Evolutionary conservation across 306 rosid genomes (phyloP), one percentile per base, ranked within the genome.

Genomic region (Trichosanthes truncata): DNA sequence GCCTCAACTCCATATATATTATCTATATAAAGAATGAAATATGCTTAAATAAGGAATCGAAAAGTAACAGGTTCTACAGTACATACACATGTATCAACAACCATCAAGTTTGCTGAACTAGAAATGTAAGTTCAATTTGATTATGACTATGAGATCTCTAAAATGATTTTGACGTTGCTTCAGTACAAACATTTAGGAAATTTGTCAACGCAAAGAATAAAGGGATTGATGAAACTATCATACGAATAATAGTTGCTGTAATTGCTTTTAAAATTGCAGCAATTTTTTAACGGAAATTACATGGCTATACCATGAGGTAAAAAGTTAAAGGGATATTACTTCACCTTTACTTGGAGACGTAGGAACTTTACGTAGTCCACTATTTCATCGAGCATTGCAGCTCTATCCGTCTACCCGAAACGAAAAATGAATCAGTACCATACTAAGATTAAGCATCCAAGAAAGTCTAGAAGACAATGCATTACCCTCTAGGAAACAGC

Each of bases 351-450:
- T 88, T 94, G 98, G 81, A 94, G 98, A 84, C 92, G 93, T 71
- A 94, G 88, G 87, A 94, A 94, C 93, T 94, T 94, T 83, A 94
- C 98, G 61, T 94, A 94, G 87, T 94, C 98, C 84, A 92, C 95
- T 62, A 94, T 94, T 83, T 94, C 98, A 74, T 94, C 98, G 9
- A 94, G 93, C 98, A 94, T 94, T 43, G 94, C 98, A 83, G 98
- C 98, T 88, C 94, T 89, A 84, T 94, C 97, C 17, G 96, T 89
- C 98, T 94, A 87, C 82, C 65, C 43, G 51, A 85, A 84, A 77
- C 79, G 20, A 43, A 67, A 29, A 43, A 76, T 52, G 11, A 57
- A 48, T 80, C 67, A 67, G 82, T 68, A 52, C 25, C 21, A 45
- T 17, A 9, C 23, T 73, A 71, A 71, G 38, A 25, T 71, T 43